Percentiles rank a stretch among this genome's conserved stretches.
phyloP scores from a whole-genome alignment of 129 eudicot species.

The Artemisia annua region DNA sequence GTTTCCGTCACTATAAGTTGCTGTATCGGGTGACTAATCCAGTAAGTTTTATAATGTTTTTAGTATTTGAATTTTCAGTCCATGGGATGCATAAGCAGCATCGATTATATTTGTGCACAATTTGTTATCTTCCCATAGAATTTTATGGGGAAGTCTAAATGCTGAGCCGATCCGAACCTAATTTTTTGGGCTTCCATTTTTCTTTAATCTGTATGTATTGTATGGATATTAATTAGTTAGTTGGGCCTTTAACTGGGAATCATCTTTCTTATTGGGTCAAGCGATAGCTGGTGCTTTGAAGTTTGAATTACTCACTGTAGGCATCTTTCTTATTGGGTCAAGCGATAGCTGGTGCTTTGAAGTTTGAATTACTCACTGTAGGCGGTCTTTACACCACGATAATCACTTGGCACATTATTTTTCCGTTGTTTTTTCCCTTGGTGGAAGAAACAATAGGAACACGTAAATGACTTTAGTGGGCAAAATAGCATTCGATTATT shows the following conservation, averaged over 20 bases:
- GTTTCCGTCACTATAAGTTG: constrained; percentile 2
- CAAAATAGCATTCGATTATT: too few species aligned
- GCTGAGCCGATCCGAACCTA: neutral
- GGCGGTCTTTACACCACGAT: too few species aligned
- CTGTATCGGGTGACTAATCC: constrained; percentile 5
- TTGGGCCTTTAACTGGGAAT: neutral
- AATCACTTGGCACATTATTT: too few species aligned
- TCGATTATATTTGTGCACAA: constrained; percentile 29
- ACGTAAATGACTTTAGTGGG: too few species aligned
- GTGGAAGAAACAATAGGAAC: too few species aligned
- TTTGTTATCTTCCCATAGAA: constrained; percentile 17
- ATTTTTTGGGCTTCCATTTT: constrained; percentile 22
- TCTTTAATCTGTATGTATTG: neutral
- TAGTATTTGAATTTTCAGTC: neutral
- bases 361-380: too few species aligned
- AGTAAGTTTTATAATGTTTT: constrained; percentile 2
- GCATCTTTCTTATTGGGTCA: too few species aligned
- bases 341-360: too few species aligned
- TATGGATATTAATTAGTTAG: neutral
- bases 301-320: too few species aligned
- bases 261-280: neutral
- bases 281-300: neutral
- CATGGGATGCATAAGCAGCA: constrained; percentile 23
- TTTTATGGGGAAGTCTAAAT: constrained; percentile 19
- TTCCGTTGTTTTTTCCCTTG: too few species aligned